phyloP scores from a whole-genome alignment of 257 asterid species.

The Petunia axillaris region DNA sequence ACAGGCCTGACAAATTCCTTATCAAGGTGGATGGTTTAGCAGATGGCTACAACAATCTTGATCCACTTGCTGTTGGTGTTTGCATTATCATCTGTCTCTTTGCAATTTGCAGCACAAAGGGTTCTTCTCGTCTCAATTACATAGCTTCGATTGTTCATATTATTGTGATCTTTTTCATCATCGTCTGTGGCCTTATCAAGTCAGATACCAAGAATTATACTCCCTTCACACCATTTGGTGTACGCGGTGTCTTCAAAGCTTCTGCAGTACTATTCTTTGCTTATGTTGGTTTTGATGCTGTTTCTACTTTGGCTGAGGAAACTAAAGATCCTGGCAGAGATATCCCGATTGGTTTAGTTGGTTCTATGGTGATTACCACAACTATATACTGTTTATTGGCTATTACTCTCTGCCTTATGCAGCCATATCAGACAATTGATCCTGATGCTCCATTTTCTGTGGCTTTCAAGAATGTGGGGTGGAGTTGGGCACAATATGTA shows the following conservation, averaged over 20 bases:
- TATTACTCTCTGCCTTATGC: constrained; percentile 55
- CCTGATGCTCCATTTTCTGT: constrained; percentile 47
- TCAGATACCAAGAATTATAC: constrained; percentile 51
- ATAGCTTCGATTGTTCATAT: constrained; percentile 57
- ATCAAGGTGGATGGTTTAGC: constrained; percentile 37
- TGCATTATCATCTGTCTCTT: constrained; percentile 37
- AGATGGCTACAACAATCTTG: constrained; percentile 48
- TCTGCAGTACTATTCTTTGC: constrained; percentile 63
- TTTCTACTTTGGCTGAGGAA: constrained; percentile 72
- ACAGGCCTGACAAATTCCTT: constrained; percentile 45
- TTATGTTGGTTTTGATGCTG: constrained; percentile 63
- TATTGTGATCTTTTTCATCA: constrained; percentile 54
- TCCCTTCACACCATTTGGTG: constrained; percentile 44
- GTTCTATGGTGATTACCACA: constrained; percentile 61
- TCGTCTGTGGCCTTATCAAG: constrained; percentile 49
- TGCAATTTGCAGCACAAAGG: constrained; percentile 59
- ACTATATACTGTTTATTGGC: constrained; percentile 52
- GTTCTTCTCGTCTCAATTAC: constrained; percentile 64
- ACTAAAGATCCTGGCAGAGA: constrained; percentile 55
- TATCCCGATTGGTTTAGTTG: constrained; percentile 64
- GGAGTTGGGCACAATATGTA: constrained; percentile 63
- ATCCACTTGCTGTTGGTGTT: constrained; percentile 54
- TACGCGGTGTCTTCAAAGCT: constrained; percentile 55
- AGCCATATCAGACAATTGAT: constrained; percentile 41
- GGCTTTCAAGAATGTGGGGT: constrained; percentile 52